Percentiles rank a stretch among this genome's conserved stretches.
Evolutionary conservation across 75 land plant genomes (phyloP).

Genomic region (Isoetes taiwanensis): DNA sequence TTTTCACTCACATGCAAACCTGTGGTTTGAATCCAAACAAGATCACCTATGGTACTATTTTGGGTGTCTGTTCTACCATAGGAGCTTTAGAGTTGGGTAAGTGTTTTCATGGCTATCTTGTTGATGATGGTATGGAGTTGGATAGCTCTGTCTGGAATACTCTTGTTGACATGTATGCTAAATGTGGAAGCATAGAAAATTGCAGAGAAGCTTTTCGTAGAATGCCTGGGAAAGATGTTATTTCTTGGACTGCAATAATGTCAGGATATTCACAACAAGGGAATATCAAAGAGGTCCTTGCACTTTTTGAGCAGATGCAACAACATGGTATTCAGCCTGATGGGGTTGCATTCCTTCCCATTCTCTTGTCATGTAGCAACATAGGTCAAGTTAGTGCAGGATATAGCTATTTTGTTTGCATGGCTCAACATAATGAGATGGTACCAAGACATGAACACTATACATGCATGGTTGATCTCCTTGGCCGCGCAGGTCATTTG

Average conservation of each 20-base stretch:
- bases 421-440: slow-evolving; percentile 3
- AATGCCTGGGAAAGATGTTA: slow-evolving; percentile 1
- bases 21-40: slow-evolving; percentile 8
- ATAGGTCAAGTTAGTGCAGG: slow-evolving; percentile 14
- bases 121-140: slow-evolving; percentile 9
- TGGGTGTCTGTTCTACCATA: slow-evolving; percentile 14
- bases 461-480: slow-evolving; percentile 16
- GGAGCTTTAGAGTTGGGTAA: slow-evolving; percentile 10
- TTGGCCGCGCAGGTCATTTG: slow-evolving; percentile 16
- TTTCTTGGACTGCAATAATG: slow-evolving; percentile 18
- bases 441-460: slow-evolving; percentile 11
- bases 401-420: not conserved
- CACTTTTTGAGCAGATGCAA: not conserved
- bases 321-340: slow-evolving; percentile 11
- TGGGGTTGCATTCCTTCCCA: slow-evolving; percentile 10
- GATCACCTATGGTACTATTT: slow-evolving; percentile 11
- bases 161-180: slow-evolving; percentile 18
- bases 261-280: slow-evolving; percentile 13
- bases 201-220: slow-evolving; percentile 6
- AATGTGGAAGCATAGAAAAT: slow-evolving; percentile 20
- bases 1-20: slow-evolving; percentile 18
- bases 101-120: slow-evolving; percentile 9
- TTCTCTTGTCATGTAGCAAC: slow-evolving; percentile 22
- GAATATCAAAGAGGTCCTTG: slow-evolving; percentile 2
- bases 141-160: slow-evolving; percentile 10